Base-by-base conservation (phyloP, 78 protist genomes). In the Protostelium mycophagum region DNA sequence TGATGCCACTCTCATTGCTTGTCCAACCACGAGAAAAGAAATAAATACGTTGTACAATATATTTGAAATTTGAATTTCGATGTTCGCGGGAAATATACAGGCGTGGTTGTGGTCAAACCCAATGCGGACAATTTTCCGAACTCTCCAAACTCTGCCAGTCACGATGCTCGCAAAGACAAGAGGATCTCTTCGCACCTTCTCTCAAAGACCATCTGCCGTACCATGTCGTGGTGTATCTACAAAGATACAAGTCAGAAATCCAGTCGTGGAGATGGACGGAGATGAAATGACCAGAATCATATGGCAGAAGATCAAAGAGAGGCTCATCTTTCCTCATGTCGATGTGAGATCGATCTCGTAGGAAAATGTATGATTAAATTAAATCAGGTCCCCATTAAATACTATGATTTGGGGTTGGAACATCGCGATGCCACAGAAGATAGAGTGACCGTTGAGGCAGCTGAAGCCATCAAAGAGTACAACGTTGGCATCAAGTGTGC, bases 401-500 rank as follows among this genome's bases (percentile, higher is more conserved):
- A 93, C 93, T 97, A 35, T 91, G 98, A 97, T 87, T 91, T 97
- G n/a, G 93, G 97, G 38, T 0, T 97, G 10, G 85, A 5, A 83
- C 25, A 92, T 86, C 93, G 98, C 37, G 98, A 97, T 86, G 94
- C 91, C 16, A 93, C 97, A 34, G 29, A 95, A 28, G 97, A 94
- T 83, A 86, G 91, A 83, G 94, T 97, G 88, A 98, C 98, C 83
- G 85, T 96, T 36, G 98, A 98, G 36, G 83, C 96, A n/a, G 98
- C 98, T 35, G 28, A 96, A 39, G 99, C 98, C 89, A 97, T 96
- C 88, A 38, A 85, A 38, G 36, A 83, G 86, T 31, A 34, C 92
- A 91, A 94, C 37, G 98, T 98, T 84, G 99, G 98, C 87, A 94
- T 98, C 93, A 98, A 98, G 96, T 98, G 99, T 94, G 99, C 99